Conservation (phyloP, 106 monocot species). For the Ottelia alismoides region DNA sequence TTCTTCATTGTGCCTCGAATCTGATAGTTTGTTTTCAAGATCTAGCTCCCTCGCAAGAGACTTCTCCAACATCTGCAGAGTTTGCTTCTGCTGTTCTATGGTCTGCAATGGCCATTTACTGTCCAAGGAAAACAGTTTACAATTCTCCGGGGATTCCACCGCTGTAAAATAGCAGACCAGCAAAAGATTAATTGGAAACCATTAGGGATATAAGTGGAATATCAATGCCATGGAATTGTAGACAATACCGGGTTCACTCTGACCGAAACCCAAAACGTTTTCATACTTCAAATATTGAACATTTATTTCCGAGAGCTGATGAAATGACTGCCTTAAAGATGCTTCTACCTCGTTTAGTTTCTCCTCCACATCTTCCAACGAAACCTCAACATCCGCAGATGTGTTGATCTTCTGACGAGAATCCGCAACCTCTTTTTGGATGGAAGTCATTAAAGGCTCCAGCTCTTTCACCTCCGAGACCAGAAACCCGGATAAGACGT, state of each 20-base stretch:
- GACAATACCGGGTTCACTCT: constrained; percentile 25
- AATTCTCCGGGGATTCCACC: constrained; percentile 18
- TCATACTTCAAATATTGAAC: constrained; percentile 40
- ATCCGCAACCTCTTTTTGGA: constrained; percentile 39
- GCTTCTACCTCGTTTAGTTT: constrained; percentile 37
- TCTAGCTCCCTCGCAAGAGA: constrained; percentile 86
- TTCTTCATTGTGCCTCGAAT: constrained; percentile 39
- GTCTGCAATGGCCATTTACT: constrained; percentile 29
- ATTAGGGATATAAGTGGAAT: background rate
- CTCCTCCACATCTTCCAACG: constrained; percentile 19
- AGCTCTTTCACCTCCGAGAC: constrained; percentile 62
- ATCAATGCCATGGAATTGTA: constrained; percentile 1
- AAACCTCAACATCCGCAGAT: constrained; percentile 13
- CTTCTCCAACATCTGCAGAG: constrained; percentile 73
- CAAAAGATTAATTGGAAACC: background rate
- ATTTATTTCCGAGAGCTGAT: constrained; percentile 47
- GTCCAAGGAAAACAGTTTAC: constrained; percentile 12
- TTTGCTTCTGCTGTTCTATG: constrained; percentile 48
- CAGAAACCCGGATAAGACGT: constrained; percentile 45
- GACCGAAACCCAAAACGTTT: constrained; percentile 20
- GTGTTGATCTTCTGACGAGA: constrained; percentile 6
- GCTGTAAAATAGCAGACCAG: constrained; percentile 13
- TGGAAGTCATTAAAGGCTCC: constrained; percentile 35
- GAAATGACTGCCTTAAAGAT: constrained; percentile 38
- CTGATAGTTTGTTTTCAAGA: constrained; percentile 62